These are phyloP conservation scores for Hypericum perforatum DNA, from an alignment of 345 rosid genomes.

Conservation along the genomic window DNA sequence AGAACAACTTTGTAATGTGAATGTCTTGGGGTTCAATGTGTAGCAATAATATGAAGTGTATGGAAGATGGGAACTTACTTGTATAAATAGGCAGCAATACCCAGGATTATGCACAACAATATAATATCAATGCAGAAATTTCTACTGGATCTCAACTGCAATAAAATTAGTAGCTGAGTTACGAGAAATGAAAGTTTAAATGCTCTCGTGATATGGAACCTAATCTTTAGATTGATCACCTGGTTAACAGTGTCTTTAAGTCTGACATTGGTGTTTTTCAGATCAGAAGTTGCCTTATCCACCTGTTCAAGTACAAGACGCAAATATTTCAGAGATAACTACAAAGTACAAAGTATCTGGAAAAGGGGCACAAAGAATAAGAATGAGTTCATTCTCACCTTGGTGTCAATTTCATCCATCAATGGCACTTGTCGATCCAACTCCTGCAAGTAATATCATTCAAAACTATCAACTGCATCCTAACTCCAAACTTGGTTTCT, in stretches of 20 bases:
- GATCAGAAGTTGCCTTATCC: slow-evolving; percentile 87
- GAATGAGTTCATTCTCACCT: slow-evolving; percentile 33
- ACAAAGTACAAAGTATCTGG: neutral
- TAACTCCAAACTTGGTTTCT: too few relatives aligned
- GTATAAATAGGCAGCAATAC: slow-evolving; percentile 98
- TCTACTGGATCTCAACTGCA: slow-evolving; percentile 94
- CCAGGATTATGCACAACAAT: slow-evolving; percentile 73
- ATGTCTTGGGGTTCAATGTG: too few relatives aligned
- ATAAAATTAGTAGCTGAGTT: slow-evolving; percentile 17
- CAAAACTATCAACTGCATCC: slow-evolving; percentile 2
- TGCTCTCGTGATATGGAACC: slow-evolving; percentile 8
- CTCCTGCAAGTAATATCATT: slow-evolving; percentile 44
- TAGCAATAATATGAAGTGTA: neutral
- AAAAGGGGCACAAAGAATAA: slow-evolving; percentile 8
- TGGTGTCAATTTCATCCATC: slow-evolving; percentile 97
- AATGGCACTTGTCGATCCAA: slow-evolving; percentile 91
- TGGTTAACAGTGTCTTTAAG: slow-evolving; percentile 91
- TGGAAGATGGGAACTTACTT: slow-evolving; percentile 49
- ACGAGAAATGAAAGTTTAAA: slow-evolving; percentile 15
- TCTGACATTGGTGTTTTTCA: slow-evolving; percentile 92
- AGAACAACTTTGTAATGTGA: neutral
- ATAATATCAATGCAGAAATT: slow-evolving; percentile 96
- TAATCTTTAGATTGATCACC: slow-evolving; percentile 34
- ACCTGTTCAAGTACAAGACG: slow-evolving; percentile 37
- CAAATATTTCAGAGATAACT: slow-evolving; percentile 9